Evolutionary conservation across 176 grass and related monocot genomes (phyloP), one percentile per base, ranked within the genome.

Genomic region (Miscanthus lutarioriparius): DNA sequence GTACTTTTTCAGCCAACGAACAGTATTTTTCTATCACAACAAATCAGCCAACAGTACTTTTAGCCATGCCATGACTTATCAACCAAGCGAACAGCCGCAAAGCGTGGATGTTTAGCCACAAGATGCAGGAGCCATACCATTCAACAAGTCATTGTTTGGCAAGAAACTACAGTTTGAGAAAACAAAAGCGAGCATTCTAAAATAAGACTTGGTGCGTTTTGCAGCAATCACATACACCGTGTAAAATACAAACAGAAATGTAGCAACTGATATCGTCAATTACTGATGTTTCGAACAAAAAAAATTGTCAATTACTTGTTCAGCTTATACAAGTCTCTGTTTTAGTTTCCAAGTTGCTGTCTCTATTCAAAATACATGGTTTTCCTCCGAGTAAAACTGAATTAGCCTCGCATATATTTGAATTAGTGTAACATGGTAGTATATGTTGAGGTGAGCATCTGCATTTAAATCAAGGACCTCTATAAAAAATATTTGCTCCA

Each of bases 171-270:
- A 54, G 81, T 8, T 54, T 64, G 8, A 44, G n/a, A 38, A 54
- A 53, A 73, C 20, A 7, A 38, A 61, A 81, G 66, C 16, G 56
- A 73, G 1, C 10, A 48, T 83, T 16, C 41, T 77, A 77, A 82
- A 62, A 20, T 77, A 72, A 20, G 30, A 83, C 26, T 7, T 83
- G 33, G 23, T 75, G 13, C 8, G 26, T 11, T 6, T 25, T 51
- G 10, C 20, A 56, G n/a, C 17, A 58, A 25, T 67, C 23, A 80
- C 10, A 10, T 13, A 36, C 8, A 63, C n/a, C 13, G 30, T 39
- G 62, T 32, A 33, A n/a, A 80, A 75, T 44, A n/a, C 8, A 48
- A 78, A 26, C 26, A 28, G 70, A 37, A 20, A 67, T 74, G 43
- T 67, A 49, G 22, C 22, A 49, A 59, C 73, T 15, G 7, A 41